Evolutionary conservation across 345 rosid genomes (phyloP).

Genomic region (Firmiana major): DNA sequence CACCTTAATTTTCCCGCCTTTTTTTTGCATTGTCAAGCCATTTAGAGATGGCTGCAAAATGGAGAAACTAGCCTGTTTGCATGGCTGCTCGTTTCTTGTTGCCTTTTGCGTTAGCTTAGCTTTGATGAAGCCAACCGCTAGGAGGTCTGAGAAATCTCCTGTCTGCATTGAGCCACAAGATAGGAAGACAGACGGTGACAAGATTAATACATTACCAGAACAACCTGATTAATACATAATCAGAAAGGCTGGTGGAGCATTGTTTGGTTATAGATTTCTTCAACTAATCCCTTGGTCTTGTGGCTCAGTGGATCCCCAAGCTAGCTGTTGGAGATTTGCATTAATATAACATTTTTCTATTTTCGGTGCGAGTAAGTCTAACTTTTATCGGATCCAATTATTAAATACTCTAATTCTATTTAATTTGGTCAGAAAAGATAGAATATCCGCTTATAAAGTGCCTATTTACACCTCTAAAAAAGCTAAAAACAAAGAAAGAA

Average conservation of each 20-base stretch:
- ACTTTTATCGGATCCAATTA: too few relatives aligned
- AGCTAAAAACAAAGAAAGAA: too few relatives aligned
- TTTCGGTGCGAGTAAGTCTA: too few relatives aligned
- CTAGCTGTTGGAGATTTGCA: neutral
- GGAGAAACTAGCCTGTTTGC: neutral
- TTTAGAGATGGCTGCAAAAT: neutral
- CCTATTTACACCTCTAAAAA: too few relatives aligned
- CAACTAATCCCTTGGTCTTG: neutral
- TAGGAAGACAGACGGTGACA: neutral
- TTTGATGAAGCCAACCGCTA: too few relatives aligned
- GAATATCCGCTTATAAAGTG: too few relatives aligned
- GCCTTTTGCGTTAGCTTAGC: too few relatives aligned
- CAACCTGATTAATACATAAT: neutral
- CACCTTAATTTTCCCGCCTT: neutral
- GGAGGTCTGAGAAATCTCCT: too few relatives aligned
- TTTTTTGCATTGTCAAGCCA: neutral
- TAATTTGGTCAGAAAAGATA: too few relatives aligned
- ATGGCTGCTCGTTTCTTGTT: too few relatives aligned
- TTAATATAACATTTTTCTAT: too few relatives aligned
- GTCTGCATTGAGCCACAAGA: neutral
- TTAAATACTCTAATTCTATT: too few relatives aligned
- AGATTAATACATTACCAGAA: neutral
- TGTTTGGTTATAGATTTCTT: neutral
- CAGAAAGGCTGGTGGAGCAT: neutral
- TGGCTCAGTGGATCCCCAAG: neutral